Conservation (phyloP, 495 filamentous ascomycete genomes). For the Hypomontagnella monticulosa region DNA sequence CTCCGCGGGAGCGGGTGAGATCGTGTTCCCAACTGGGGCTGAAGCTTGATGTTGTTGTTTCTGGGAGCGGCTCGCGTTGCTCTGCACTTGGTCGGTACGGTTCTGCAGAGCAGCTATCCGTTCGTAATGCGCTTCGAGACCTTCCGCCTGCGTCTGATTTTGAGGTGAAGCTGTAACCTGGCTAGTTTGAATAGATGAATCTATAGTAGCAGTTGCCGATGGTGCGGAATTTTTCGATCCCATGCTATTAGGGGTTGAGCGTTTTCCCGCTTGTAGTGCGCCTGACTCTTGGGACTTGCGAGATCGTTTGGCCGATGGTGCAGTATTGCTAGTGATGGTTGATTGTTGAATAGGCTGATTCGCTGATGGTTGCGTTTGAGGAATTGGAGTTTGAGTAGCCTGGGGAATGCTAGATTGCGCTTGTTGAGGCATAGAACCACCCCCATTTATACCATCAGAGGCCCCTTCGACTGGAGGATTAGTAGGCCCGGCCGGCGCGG, state of each 20-base stretch:
- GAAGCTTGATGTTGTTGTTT: conserved; percentile 40
- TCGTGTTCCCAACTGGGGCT: conserved; percentile 26
- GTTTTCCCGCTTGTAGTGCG: conserved; percentile 33
- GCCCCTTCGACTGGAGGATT: conserved; percentile 17
- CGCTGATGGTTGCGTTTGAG: conserved; percentile 28
- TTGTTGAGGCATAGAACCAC: conserved; percentile 23
- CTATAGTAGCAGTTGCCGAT: conserved; percentile 18
- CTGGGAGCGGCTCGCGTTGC: conserved; percentile 37
- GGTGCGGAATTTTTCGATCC: conserved; percentile 33
- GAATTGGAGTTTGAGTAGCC: conserved; percentile 12
- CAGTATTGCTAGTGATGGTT: conserved; percentile 1
- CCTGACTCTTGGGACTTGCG: conserved; percentile 45
- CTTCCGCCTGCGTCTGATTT: conserved; percentile 37
- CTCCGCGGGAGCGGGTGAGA: conserved; percentile 38
- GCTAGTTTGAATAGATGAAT: conserved; percentile 27
- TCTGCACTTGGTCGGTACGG: conserved; percentile 36
- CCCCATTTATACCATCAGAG: conserved; percentile 3
- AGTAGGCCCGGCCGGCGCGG: conserved; percentile 20
- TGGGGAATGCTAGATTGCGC: conserved; percentile 27
- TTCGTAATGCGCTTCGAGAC: conserved; percentile 45
- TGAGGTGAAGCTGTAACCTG: conserved; percentile 30
- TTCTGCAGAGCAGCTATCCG: conserved; percentile 40
- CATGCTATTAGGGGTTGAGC: conserved; percentile 40
- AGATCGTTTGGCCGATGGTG: conserved; percentile 39
- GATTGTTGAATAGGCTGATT: conserved; percentile 30